phyloP scores from a whole-genome alignment of 2,329 filamentous ascomycete species.

The Dothideomycetidae sp. region DNA sequence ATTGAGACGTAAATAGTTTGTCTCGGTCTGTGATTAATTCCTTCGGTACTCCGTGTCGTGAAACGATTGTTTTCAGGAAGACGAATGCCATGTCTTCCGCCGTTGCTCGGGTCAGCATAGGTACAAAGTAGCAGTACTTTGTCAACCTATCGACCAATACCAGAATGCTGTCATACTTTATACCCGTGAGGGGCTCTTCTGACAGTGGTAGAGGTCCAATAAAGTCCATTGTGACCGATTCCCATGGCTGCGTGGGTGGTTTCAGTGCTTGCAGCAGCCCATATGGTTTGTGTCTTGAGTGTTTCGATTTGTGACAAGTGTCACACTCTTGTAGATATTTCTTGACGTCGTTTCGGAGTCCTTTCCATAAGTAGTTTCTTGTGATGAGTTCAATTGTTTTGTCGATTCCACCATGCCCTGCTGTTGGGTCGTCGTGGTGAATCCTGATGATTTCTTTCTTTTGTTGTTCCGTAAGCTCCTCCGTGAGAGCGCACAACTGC shows the following conservation, averaged over 20 bases:
- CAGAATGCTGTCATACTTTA: constrained; percentile 6
- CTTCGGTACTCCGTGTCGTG: not conserved
- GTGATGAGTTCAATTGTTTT: constrained; percentile 3
- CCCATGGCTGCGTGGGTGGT: not conserved
- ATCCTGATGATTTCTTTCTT: not conserved
- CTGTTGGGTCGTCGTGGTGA: not conserved
- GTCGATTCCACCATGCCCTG: not conserved
- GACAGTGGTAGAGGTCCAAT: not conserved
- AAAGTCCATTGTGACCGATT: constrained; percentile 3
- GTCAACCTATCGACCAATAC: constrained; percentile 2
- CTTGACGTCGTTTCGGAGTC: constrained; percentile 1
- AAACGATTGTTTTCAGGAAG: constrained; percentile 7
- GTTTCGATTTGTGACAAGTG: constrained; percentile 1
- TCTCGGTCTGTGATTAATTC: constrained; percentile 6
- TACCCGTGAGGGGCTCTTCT: constrained; percentile 1
- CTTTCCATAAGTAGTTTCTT: constrained; percentile 4
- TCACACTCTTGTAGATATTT: not conserved
- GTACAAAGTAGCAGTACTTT: constrained; percentile 4
- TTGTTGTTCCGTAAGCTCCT: constrained; percentile 1
- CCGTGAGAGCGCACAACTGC: not conserved
- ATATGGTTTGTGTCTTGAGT: constrained; percentile 1
- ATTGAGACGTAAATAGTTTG: constrained; percentile 9
- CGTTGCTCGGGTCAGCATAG: not conserved
- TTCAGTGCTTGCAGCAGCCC: not conserved
- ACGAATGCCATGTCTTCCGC: constrained; percentile 1